phyloP scores from a whole-genome alignment of 129 eudicot species.

The Chrysanthemum seticuspe region DNA sequence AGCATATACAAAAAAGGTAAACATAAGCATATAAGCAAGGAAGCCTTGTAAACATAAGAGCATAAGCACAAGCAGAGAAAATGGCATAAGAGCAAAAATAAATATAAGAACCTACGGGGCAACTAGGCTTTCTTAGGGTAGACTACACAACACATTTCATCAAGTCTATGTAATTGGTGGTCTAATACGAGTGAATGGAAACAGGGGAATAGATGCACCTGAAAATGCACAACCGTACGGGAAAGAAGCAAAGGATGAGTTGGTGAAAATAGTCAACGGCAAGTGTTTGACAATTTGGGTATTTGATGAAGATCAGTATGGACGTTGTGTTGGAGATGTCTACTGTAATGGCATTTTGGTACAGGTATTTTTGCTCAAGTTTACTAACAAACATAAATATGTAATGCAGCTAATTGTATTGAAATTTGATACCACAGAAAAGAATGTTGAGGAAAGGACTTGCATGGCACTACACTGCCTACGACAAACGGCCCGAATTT shows the following conservation, averaged over 20 bases:
- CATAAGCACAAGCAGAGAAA: too few relatives aligned
- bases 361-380: slow-evolving; percentile 46
- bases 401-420: slow-evolving; percentile 11
- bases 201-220: slow-evolving; percentile 93
- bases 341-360: slow-evolving; percentile 81
- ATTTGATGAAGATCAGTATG: slow-evolving; percentile 59
- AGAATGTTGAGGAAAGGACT: slow-evolving; percentile 73
- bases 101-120: neutral
- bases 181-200: slow-evolving; percentile 13
- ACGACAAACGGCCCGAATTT: slow-evolving; percentile 64
- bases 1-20: too few relatives aligned
- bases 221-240: slow-evolving; percentile 78
- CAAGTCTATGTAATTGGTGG: neutral
- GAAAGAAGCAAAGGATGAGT: slow-evolving; percentile 71
- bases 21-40: too few relatives aligned
- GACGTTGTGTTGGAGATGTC: slow-evolving; percentile 71
- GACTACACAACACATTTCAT: neutral
- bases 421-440: slow-evolving; percentile 41
- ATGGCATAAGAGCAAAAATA: neutral
- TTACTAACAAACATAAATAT: neutral
- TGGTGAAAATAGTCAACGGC: slow-evolving; percentile 49
- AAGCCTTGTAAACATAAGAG: too few relatives aligned
- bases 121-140: neutral
- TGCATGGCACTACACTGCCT: slow-evolving; percentile 80
- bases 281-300: slow-evolving; percentile 52